These are phyloP conservation scores for Opeltia flavorubescens DNA, from an alignment of 495 filamentous ascomycete species.

Conservation along the genomic window DNA sequence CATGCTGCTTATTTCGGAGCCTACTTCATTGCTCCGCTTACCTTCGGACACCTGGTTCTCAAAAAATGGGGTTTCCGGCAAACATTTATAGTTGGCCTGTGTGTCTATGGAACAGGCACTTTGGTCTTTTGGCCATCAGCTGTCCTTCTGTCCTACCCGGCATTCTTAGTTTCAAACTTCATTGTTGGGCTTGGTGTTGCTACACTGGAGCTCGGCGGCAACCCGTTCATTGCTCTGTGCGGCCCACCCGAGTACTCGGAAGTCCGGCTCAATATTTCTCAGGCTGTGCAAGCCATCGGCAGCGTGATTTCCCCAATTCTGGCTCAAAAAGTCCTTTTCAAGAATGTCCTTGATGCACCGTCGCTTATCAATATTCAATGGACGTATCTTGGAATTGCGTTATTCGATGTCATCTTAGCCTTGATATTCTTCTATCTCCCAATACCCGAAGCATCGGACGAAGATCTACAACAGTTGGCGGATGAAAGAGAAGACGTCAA, in stretches of 20 bases:
- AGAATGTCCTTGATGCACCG: slow-evolving; percentile 31
- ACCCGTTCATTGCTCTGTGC: slow-evolving; percentile 55
- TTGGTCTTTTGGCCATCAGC: slow-evolving; percentile 64
- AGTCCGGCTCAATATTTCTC: slow-evolving; percentile 49
- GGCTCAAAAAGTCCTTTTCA: slow-evolving; percentile 48
- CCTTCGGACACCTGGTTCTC: slow-evolving; percentile 42
- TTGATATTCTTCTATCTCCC: slow-evolving; percentile 50
- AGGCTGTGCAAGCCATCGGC: slow-evolving; percentile 55
- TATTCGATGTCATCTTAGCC: slow-evolving; percentile 51
- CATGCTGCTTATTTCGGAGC: slow-evolving; percentile 53
- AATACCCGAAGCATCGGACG: slow-evolving; percentile 53
- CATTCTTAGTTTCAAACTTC: slow-evolving; percentile 53
- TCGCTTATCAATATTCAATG: slow-evolving; percentile 54
- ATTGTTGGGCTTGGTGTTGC: slow-evolving; percentile 51
- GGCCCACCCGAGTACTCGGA: slow-evolving; percentile 53
- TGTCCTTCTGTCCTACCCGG: slow-evolving; percentile 49
- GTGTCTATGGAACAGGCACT: slow-evolving; percentile 48
- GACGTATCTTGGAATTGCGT: slow-evolving; percentile 54
- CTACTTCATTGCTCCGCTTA: slow-evolving; percentile 44
- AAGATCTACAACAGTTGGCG: slow-evolving; percentile 43
- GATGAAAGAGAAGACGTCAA: slow-evolving; percentile 38
- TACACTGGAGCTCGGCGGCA: slow-evolving; percentile 50
- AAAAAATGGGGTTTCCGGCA: slow-evolving; percentile 53
- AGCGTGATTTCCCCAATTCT: slow-evolving; percentile 47
- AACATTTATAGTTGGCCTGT: slow-evolving; percentile 50